Conservation (phyloP, 148 eudicot species). For the Rhododendron ovatum region DNA sequence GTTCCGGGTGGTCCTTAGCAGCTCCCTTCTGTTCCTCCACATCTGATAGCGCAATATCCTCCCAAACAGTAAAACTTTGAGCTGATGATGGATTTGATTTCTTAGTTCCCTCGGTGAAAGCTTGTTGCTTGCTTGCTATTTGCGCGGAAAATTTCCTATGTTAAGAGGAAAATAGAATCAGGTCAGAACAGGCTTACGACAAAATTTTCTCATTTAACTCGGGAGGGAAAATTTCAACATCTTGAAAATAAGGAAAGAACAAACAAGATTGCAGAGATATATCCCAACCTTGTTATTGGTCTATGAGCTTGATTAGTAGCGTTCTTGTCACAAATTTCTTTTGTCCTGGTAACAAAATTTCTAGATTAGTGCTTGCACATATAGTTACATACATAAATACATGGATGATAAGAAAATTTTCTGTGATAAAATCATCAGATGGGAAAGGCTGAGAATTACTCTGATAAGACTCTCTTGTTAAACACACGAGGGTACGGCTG, state of each 20-base stretch:
- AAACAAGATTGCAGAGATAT: too few relatives aligned
- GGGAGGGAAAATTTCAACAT: neutral
- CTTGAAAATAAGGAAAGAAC: neutral
- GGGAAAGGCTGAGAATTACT: conserved; percentile 20
- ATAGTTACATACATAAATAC: neutral
- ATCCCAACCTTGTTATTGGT: conserved; percentile 45
- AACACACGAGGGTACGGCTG: conserved; percentile 35
- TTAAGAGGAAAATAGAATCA: neutral
- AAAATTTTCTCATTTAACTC: neutral
- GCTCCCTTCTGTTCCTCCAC: conserved; percentile 20
- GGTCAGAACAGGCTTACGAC: neutral
- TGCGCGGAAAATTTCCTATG: conserved; percentile 40
- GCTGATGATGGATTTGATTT: conserved; percentile 22
- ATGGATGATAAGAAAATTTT: neutral
- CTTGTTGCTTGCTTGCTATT: conserved; percentile 23
- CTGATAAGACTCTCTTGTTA: conserved; percentile 39
- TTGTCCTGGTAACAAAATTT: conserved; percentile 16
- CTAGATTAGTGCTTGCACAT: neutral
- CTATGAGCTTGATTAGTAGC: conserved; percentile 27
- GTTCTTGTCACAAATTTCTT: conserved; percentile 29
- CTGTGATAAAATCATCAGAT: neutral
- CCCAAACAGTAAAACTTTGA: conserved; percentile 26
- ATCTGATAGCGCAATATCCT: conserved; percentile 31
- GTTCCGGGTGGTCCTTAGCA: conserved; percentile 34
- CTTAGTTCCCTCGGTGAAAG: conserved; percentile 23